Base-by-base conservation (phyloP, 2,329 filamentous ascomycete species). In the Colletotrichum aenigma region DNA sequence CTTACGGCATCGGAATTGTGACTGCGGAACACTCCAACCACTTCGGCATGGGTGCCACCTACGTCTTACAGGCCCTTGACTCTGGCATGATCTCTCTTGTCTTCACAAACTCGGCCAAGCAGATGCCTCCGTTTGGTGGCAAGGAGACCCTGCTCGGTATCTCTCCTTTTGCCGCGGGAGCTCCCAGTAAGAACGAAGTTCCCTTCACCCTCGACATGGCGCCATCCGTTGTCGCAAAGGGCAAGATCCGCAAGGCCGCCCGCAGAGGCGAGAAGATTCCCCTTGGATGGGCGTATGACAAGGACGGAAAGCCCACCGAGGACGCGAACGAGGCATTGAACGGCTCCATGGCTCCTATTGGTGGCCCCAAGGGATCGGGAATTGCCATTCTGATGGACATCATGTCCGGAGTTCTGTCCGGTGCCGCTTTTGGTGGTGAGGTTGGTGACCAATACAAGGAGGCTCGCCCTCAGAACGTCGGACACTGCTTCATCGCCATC, bases 301-400 rank as follows among this genome's bases (percentile, higher is more conserved):
- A 86, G 0, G 89, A 95, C 15, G 94, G 94, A 0, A 86, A 86
- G 16, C 88, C 85, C 16, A 95, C 94, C 0, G 90, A 93, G 71
- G 94, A 96, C 78, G 94, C 95, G 0, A 89, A 88, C 3, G 88
- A 88, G 26, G 95, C 94, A 0, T 85, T 97, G 10, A 90, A 91
- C 36, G 94, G 94, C 2, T 94, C 96, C 4, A 96, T 97, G 95
- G 85, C 96, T 28, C 94, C 94, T 0, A 96, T 96, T 93, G 94
- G 94, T 4, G 95, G 95, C 0, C 94, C 94, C 0, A 97, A 97
- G 83, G 95, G 95, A 0, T 94, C 93, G 2, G 95, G 90, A 0
- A 83, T 96, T 55, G 87, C 94, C 1, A 91, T 97, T 70, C 96
- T 96, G 93, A 97, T 96, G 95, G 94, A 97, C 81, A 93, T 97